Evolutionary conservation across 352 stramenopile species (phyloP), one percentile per base, ranked within the genome.

Genomic region (Globisporangium camurandrum): DNA sequence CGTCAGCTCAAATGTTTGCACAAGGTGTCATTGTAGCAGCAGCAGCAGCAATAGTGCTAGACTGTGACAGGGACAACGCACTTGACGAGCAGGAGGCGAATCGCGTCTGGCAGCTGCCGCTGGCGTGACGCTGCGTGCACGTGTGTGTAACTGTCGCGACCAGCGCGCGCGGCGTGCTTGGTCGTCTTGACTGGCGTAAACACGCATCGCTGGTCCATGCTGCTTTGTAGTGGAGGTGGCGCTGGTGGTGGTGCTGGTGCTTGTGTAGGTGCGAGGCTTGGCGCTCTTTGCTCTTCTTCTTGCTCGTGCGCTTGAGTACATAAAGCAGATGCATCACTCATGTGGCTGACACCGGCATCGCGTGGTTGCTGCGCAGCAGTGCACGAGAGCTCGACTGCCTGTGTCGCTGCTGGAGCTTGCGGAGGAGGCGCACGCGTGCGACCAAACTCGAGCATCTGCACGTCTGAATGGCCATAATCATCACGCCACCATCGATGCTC

Each of bases 131-230:
- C 38, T 24, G 62, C 41, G 1, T 33, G 30, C 43, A 17, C 5
- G 40, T 46, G 30, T 14, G 11, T 52, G 12, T n/a, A 17, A 17
- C 6, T 22, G 14, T 4, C 19, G 26, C 56, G 56, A 19, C 38
- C 22, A 22, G 14, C 30, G 17, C 40, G 57, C 26, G 39, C n/a
- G n/a, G n/a, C 44, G 41, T 64, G 66, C 49, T 66, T 73, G n/a
- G 53, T 38, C 44, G 71, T 58, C 45, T 84, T 84, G 3, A 79
- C 52, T 11, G 72, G 72, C 11, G 72, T 84, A 44, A 84, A 84
- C 24, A 81, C 69, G 26, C 72, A 84, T 51, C 69, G 43, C 17
- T 56, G 28, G 10, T 65, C 54, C 4, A 7, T 8, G n/a, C 10
- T n/a, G 45, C 19, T 23, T 54, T 19, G 7, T 12, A 20, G 33